A percentile compares a stretch with the other conserved stretches of the same genome.
phyloP scores from a whole-genome alignment of 1,284 basidiomycete species.

The Tilletia caries region DNA sequence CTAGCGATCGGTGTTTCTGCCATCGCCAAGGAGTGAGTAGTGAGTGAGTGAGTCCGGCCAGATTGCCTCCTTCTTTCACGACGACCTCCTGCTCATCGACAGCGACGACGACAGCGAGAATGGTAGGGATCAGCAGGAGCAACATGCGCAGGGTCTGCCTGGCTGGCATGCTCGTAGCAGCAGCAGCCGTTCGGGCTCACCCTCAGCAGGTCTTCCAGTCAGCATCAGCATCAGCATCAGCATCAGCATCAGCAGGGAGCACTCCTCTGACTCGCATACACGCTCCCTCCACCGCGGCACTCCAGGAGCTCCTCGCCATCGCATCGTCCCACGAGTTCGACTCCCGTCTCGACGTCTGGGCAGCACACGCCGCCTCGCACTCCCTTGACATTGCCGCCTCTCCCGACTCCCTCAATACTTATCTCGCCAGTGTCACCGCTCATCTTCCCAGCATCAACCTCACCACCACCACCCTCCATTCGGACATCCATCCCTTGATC shows the following conservation, averaged over 20 bases:
- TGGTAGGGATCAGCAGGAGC: too few species aligned
- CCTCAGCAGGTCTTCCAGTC: neutral
- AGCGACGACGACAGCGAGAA: too few species aligned
- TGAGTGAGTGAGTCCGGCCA: too few species aligned
- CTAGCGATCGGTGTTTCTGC: too few species aligned
- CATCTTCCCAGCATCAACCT: neutral
- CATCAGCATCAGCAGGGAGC: neutral
- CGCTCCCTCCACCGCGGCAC: neutral
- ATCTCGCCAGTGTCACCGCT: too few species aligned
- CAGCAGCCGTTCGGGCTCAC: neutral
- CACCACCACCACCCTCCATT: neutral
- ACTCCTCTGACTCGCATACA: neutral
- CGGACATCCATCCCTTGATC: neutral
- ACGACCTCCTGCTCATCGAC: too few species aligned
- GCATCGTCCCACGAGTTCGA: neutral
- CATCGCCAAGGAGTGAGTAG: too few species aligned
- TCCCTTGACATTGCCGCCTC: constrained; percentile 6
- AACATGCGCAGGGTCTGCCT: too few species aligned
- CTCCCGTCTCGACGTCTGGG: neutral
- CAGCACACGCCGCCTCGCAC: neutral
- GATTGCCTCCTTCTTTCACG: too few species aligned
- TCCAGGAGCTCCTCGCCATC: neutral
- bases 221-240: neutral
- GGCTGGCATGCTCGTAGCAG: too few species aligned
- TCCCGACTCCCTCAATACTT: neutral